A percentile compares a stretch with the other conserved stretches of the same genome.
Evolutionary conservation across 805 yeast species (phyloP).

Genomic region (Candida peoriensis): DNA sequence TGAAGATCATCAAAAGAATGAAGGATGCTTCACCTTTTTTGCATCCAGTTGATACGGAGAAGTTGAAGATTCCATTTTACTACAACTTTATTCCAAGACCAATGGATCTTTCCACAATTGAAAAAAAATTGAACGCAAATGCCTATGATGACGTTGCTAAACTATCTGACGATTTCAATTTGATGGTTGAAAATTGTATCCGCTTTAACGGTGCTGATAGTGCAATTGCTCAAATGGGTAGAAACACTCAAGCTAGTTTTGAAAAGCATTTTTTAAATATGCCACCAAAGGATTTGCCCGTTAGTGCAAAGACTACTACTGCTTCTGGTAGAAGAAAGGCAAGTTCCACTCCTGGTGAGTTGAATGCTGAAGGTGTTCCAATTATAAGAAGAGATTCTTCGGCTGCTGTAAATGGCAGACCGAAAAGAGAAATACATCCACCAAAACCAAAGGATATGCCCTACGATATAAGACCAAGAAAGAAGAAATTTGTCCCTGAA

Average conservation of each 20-base stretch:
- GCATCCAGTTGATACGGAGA: constrained; percentile 84
- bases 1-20: constrained; percentile 82
- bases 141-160: constrained; percentile 70
- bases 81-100: constrained; percentile 80
- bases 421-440: constrained; percentile 94
- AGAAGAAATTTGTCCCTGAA: constrained; percentile 87
- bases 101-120: constrained; percentile 92
- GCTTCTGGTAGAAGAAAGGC: constrained; percentile 18
- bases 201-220: constrained; percentile 83
- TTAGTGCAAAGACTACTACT: constrained; percentile 4
- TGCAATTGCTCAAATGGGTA: constrained; percentile 86
- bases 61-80: constrained; percentile 86
- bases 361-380: constrained; percentile 46
- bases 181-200: constrained; percentile 79
- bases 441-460: constrained; percentile 94
- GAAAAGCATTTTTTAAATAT: constrained; percentile 89
- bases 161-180: constrained; percentile 71
- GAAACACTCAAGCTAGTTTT: constrained; percentile 84
- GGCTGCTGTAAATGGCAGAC: constrained; percentile 64
- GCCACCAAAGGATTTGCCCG: constrained; percentile 58
- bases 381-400: constrained; percentile 69
- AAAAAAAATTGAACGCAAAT: constrained; percentile 62
- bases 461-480: constrained; percentile 84
- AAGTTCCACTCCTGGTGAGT: constrained; percentile 25
- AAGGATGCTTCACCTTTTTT: constrained; percentile 91